These are phyloP conservation scores for Aspergillus tanneri DNA, from an alignment of 2,329 filamentous ascomycete genomes.

Conservation along the genomic window DNA sequence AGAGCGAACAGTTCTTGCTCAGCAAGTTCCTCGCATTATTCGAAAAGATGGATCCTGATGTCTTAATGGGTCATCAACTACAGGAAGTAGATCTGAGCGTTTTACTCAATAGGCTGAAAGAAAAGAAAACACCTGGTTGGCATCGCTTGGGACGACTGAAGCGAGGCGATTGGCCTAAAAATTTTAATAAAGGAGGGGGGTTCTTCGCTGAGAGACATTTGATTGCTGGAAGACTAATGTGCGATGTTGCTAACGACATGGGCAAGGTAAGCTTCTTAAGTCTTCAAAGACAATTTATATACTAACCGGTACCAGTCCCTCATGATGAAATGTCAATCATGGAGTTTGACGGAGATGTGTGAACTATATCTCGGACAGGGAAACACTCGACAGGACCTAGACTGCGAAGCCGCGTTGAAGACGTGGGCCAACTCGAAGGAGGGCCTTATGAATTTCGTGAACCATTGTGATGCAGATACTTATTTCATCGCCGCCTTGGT, in stretches of 20 bases:
- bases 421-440: constrained; percentile 81
- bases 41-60: constrained; percentile 85
- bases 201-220: constrained; percentile 93
- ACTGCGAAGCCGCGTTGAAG: constrained; percentile 82
- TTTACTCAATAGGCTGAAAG: constrained; percentile 78
- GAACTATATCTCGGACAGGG: constrained; percentile 76
- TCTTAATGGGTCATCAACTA: constrained; percentile 90
- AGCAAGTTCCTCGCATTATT: constrained; percentile 87
- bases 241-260: constrained; percentile 92
- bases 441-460: constrained; percentile 88
- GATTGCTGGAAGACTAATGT: constrained; percentile 83
- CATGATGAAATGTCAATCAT: constrained; percentile 96
- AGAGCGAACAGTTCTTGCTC: constrained; percentile 79
- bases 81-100: constrained; percentile 96
- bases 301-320: constrained; percentile 58
- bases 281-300: neutral
- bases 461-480: constrained; percentile 91
- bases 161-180: constrained; percentile 80
- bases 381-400: constrained; percentile 75
- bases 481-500: constrained; percentile 93
- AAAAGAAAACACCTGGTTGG: constrained; percentile 92
- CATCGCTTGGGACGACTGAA: constrained; percentile 86
- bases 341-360: constrained; percentile 98
- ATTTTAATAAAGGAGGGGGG: constrained; percentile 79
- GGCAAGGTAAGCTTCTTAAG: constrained; percentile 63